Evolutionary conservation across 164 flowering plant species (phyloP).

Genomic region (Umbilicus rupestris): DNA sequence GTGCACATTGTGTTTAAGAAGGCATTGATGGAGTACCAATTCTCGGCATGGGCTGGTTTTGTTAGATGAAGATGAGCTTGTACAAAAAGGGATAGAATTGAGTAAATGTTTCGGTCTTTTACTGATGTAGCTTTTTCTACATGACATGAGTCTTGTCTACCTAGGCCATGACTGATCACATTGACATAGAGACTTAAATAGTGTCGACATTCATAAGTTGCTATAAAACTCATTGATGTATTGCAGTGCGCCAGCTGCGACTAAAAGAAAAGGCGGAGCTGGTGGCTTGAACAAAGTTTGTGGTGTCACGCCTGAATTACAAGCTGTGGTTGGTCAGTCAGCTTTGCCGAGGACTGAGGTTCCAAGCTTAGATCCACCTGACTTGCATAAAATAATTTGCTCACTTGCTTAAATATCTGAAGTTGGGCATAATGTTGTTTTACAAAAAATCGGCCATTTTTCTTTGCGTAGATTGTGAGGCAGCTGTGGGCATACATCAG

Average conservation of each 20-base stretch:
- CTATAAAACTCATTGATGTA: neutral
- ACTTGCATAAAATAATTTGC: no score
- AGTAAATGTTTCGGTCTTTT: neutral
- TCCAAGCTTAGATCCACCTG: neutral
- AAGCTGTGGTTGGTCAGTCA: conserved; percentile 80
- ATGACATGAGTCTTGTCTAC: neutral
- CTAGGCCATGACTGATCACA: neutral
- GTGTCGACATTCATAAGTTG: neutral
- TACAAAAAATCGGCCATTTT: no score
- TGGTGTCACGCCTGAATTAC: conserved; percentile 86
- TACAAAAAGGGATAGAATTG: neutral
- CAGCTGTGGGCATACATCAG: conserved; percentile 94
- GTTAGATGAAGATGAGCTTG: no score
- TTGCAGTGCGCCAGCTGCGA: conserved; percentile 50
- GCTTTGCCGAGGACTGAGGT: conserved; percentile 90
- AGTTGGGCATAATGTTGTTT: no score
- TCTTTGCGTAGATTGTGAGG: conserved; percentile 85
- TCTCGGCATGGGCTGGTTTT: no score
- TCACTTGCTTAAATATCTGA: no score
- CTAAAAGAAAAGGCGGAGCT: conserved; percentile 87
- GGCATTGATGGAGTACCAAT: no score
- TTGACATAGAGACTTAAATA: neutral
- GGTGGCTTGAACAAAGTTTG: conserved; percentile 92
- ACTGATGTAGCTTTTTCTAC: neutral
- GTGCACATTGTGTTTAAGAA: no score